A percentile compares a stretch with the other conserved stretches of the same genome.
These are phyloP conservation scores for Aphanomyces euteiches DNA, from an alignment of 352 stramenopile genomes.

Conservation along the genomic window DNA sequence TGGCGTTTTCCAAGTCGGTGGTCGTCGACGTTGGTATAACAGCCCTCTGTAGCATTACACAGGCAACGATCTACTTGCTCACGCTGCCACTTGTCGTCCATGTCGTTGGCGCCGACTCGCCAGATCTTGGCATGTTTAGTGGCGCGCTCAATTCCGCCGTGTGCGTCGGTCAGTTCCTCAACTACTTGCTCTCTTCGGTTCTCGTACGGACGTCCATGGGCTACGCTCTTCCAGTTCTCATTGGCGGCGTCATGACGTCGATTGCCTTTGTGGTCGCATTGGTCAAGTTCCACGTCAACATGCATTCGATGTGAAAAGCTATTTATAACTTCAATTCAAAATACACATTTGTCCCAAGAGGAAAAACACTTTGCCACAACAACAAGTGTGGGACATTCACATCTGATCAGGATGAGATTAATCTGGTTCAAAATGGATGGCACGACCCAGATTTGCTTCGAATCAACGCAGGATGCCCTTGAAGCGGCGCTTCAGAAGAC, in stretches of 20 bases:
- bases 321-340: too few relatives aligned
- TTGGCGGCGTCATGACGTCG: constrained; percentile 59
- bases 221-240: constrained; percentile 62
- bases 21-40: constrained; percentile 9
- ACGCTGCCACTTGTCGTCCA: constrained; percentile 16
- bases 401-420: too few relatives aligned
- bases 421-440: too few relatives aligned
- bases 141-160: constrained; percentile 73
- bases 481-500: too few relatives aligned
- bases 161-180: constrained; percentile 65
- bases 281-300: constrained; percentile 58
- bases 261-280: constrained; percentile 54
- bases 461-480: too few relatives aligned
- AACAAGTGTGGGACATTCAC: too few relatives aligned
- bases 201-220: constrained; percentile 61
- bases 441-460: too few relatives aligned
- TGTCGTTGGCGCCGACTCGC: constrained; percentile 12
- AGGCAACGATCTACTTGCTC: constrained; percentile 10
- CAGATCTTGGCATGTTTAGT: constrained; percentile 72
- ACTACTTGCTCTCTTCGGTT: constrained; percentile 55
- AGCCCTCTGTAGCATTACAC: background rate
- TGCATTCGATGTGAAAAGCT: constrained; percentile 60
- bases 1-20: constrained; percentile 1
- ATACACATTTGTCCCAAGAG: too few relatives aligned
- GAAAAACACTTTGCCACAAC: too few relatives aligned